Evolutionary conservation across 2,329 filamentous ascomycete species (phyloP), one percentile per base, ranked within the genome.

Genomic region (Simplicillium aogashimaense): DNA sequence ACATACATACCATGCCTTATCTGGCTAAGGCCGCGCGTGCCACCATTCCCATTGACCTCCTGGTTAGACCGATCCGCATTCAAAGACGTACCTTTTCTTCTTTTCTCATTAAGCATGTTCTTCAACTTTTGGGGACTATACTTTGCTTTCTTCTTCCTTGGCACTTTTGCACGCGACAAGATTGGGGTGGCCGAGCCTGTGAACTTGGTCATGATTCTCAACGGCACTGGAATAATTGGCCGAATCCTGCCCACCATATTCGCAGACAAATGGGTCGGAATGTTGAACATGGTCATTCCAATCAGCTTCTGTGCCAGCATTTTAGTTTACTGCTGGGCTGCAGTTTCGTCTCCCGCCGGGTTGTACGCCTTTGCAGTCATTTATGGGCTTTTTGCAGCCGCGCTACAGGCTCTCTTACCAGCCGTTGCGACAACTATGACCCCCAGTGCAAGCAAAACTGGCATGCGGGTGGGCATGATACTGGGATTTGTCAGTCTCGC

Each of bases 371-470:
- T 53, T 16, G 50, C 53, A 17, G 47, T 52, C 2, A 55, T 74
- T 17, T 76, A 73, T 43, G 75, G 76, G 1, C 53, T 78, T 4
- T 58, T 64, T 4, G 67, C 64, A 0, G 70, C 68, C 0, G 69
- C 63, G 1, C 59, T 73, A 13, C 70, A 74, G 46, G 61, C 64
- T 2, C 53, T 77, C 1, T 72, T 74, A 41, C 71, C 72, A 0
- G 66, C 69, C 1, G 66, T 65, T 0, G 48, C 72, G 10, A 66
- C 65, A 20, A 68, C 66, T 17, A 55, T 62, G 47, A 56, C 54
- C 2, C 51, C 52, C 2, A 50, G 63, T 38, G 47, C 55, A 8
- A 50, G 43, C 15, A 58, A 50, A 20, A 54, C 54, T 0, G 61
- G 61, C 2, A 53, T 53, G 0, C 48, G 60, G 3, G 53, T 62